Base-by-base conservation (phyloP, 495 filamentous ascomycete species). In the Hypoxylon fragiforme region DNA sequence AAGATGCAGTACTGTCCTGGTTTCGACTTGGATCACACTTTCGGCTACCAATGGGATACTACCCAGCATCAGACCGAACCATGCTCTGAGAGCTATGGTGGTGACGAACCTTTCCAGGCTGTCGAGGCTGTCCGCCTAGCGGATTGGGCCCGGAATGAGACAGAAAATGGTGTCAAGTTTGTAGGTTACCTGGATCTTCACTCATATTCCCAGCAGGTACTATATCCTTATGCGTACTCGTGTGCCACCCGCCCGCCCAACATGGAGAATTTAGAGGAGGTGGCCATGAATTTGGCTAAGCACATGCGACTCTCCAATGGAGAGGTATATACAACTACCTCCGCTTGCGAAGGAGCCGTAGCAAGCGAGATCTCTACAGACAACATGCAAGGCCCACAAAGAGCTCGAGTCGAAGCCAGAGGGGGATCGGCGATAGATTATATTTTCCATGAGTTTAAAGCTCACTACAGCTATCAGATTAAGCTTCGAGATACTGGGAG, bases 371-470 rank as follows among this genome's bases (percentile, higher is more conserved):
- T 57, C 32, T 61, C 14, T 31, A 75, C 5, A 66, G 77, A 38
- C 63, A 67, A 37, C 7, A 13, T 22, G 6, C 15, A 21, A 11
- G 18, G 45, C 18, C 18, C 47, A 16, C 40, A 44, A 20, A 75
- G 79, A 20, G 80, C 85, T 1, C 52, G 59, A 1, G 53, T 63
- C 54, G 87, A 90, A 45, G 73, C 80, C 1, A 80, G 82, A 39
- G 91, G 92, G 11, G 94, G 94, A 11, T 92, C 89, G 31, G 90
- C 89, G 6, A 82, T 98, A 35, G 94, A 97, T 70, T 98, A 90
- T 84, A 95, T 98, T 71, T 97, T 97, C 66, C 90, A 94, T 49
- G 87, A 94, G 60, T 70, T 96, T 22, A 73, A 81, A 35, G 87
- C 92, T n/a, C 82, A 76, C 26, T 94, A 88, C 63, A 85, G 89